Base-by-base conservation (phyloP, 2,329 filamentous ascomycete genomes). In the Fusarium palustre region DNA sequence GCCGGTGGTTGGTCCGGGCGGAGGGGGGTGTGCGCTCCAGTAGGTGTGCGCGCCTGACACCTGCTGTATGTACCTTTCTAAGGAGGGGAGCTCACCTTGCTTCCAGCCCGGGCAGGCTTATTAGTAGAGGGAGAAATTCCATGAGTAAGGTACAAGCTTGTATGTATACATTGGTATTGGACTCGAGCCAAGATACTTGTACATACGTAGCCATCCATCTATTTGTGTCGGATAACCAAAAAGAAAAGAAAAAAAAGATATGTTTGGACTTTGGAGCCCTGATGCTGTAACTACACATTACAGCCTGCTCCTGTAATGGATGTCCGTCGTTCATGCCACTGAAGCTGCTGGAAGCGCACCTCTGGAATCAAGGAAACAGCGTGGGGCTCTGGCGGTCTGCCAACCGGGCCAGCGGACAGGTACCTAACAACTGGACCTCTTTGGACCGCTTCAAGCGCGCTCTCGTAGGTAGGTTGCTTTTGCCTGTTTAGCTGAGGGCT, bases 1-100 rank as follows among this genome's bases (percentile, higher is more conserved):
- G 45, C 72, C 70, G 72, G 72, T 73, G 72, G 72, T 70, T 74
- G 72, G 72, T 70, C 70, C 72, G 68, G 72, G 72, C 50, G 59
- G 64, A 57, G 50, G 62, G 49, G 36, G 20, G 56, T 64, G 56
- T 64, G 41, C 48, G 38, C 42, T 30, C 30, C 63, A 31, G 65
- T 46, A 55, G 65, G 60, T 24, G 59, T 62, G 58, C 36, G 48
- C 48, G 52, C 54, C 42, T 59, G 36, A 22, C n/a, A 39, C n/a
- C n/a, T 22, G 11, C 36, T 22, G 36, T 22, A 39, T 22, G 36
- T 39, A 39, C 36, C 36, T 7, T 38, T 15, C n/a, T 34, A 7
- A 34, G 33, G 45, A 20, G 24, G 24, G 33, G 33, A 36, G 33
- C 48, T 50, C 34, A 50, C 33, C 34, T 49, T 33, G 36, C 47